Evolutionary conservation across 768 basidiomycete genomes (phyloP), one percentile per base, ranked within the genome.

Genomic region (Boletus fagicola): DNA sequence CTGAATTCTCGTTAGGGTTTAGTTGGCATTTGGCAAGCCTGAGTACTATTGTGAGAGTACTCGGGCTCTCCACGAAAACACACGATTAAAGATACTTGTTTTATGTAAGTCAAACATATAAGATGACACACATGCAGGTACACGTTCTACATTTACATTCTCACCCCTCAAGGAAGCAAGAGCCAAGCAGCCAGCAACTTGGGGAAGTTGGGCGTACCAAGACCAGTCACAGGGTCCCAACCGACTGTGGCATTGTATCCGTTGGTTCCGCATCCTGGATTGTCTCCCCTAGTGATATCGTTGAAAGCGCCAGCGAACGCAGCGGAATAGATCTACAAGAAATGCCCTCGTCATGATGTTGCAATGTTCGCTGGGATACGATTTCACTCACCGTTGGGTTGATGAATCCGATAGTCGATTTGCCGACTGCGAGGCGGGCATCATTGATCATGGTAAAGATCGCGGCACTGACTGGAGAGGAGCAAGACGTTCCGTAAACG

Each of bases 151-250:
- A 44, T 9, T 8, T 0, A 28, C 13, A 4, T 26, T 36, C 22
- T 13, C 9, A 53, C 16, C 26, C 18, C 18, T 76, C 65, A 74
- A 26, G 76, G 77, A 30, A 80, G 66, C 3, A 51, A 62, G 36
- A 80, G 51, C 76, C 76, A 78, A 54, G 71, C 73, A 53, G 72
- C 70, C 35, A 80, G 66, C 55, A 88, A 69, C 56, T 76, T 78
- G 49, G 74, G 64, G 67, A 85, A 87, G 62, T 85, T 78, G 30
- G 68, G 74, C 9, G 73, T 74, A 10, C 74, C 73, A 0, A 71
- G 58, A 20, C 74, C 73, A 2, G 72, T 74, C 48, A 75, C 73
- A n/a, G 73, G 73, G 49, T 70, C 68, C 66, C 66, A 72, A 1
- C 69, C 68, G 5, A 31, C 16, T 0, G 63, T 59, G 8, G 69